phyloP scores from a whole-genome alignment of 345 rosid genomes.

The Sonneratia alba region DNA sequence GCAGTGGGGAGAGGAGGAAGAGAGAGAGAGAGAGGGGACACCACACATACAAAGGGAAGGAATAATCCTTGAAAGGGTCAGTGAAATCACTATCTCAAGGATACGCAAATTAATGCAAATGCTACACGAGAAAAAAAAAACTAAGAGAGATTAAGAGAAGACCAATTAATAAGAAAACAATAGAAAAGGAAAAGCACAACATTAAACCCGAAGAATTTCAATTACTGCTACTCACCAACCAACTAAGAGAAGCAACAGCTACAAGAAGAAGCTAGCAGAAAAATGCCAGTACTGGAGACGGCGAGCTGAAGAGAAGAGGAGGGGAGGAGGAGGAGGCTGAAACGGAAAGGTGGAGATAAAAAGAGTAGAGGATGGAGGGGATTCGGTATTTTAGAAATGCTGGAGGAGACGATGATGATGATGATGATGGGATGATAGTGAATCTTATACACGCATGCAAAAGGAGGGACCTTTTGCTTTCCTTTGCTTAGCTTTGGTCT shows the following conservation, averaged over 20 bases:
- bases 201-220: not conserved
- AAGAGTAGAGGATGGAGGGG: not conserved
- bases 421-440: slow-evolving; percentile 40
- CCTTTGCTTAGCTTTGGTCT: not conserved
- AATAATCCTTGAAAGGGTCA: slow-evolving; percentile 90
- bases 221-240: slow-evolving; percentile 2
- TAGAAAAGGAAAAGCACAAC: not conserved
- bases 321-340: slow-evolving; percentile 3
- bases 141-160: not conserved
- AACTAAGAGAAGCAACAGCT: not conserved
- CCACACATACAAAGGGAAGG: slow-evolving; percentile 50
- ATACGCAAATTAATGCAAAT: slow-evolving; percentile 20
- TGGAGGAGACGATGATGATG: slow-evolving; percentile 22
- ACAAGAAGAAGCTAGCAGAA: not conserved
- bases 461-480: not conserved
- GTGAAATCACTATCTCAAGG: slow-evolving; percentile 64
- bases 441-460: slow-evolving; percentile 96
- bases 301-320: not conserved
- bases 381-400: not conserved
- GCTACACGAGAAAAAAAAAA: slow-evolving; percentile 3
- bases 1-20: slow-evolving; percentile 7
- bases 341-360: slow-evolving; percentile 8
- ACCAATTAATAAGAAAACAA: slow-evolving; percentile 22
- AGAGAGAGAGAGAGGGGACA: slow-evolving; percentile 14
- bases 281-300: not conserved